Base-by-base conservation (phyloP, 345 rosid species). In the Heritiera fomes region DNA sequence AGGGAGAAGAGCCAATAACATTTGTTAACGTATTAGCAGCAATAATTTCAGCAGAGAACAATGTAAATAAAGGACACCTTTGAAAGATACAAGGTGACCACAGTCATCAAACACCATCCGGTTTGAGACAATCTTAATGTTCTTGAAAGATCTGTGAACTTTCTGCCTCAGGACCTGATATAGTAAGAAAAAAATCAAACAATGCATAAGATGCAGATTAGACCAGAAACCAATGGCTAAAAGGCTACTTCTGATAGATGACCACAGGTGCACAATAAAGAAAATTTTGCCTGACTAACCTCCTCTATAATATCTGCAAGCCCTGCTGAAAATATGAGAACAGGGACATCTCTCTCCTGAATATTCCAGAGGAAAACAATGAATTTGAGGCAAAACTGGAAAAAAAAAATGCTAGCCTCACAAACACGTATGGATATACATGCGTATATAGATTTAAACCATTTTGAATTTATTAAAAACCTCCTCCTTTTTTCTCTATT, bases 261-360 rank as follows among this genome's bases (percentile, higher is more conserved):
- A 23, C 6, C 38, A n/a, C 18, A 52, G 20, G 38, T 38, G 2
- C 28, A 12, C 3, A 28, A 40, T 0, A 23, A 32, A 62, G 66
- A 5, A 69, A 65, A 47, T 70, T 62, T 23, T 46, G 61, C 55
- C 14, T 70, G 71, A 79, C 83, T 75, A 78, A 92, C 98, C 97
- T 94, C 98, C 87, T 94, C 97, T 81, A 93, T 94, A 34, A 94
- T 90, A 87, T 94, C 97, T 74, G 97, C 98, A 79, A 94, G 95
- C 60, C 97, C 98, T n/a, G 97, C 97, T 79, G 98, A 93, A 85
- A 94, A 94, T 83, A 94, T 87, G 82, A 90, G 89, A 68, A 94
- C 83, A 0, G 98, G 97, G 71, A 94, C 81, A 69, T 88, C 91
- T 80, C 76, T 90, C 84, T 92, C 85, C 98, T 94, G 88, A 82